phyloP scores from a whole-genome alignment of 768 basidiomycete genomes.

The Collybiopsis confluens region DNA sequence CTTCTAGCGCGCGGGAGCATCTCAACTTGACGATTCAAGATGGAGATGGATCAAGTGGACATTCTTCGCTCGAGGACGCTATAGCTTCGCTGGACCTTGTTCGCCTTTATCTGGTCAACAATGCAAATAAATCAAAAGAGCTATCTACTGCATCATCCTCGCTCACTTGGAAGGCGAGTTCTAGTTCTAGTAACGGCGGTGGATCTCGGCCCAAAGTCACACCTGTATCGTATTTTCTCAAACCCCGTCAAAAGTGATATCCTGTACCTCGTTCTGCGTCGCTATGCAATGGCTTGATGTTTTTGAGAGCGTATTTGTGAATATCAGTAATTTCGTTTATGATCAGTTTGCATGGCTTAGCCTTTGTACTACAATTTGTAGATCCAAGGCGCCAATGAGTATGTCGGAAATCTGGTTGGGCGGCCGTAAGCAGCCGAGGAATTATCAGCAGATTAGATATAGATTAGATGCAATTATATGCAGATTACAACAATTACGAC shows the following conservation, averaged over 20 bases:
- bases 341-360: no score
- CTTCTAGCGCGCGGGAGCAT: constrained; percentile 72
- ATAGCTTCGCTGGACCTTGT: constrained; percentile 85
- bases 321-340: no score
- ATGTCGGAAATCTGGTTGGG: no score
- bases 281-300: no score
- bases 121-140: constrained; percentile 8
- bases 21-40: constrained; percentile 80
- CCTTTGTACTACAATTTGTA: no score
- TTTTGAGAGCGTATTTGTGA: no score
- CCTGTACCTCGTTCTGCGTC: no score
- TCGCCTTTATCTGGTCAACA: constrained; percentile 73
- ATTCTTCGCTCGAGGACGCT: constrained; percentile 90
- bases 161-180: neutral
- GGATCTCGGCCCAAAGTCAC: neutral
- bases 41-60: constrained; percentile 70
- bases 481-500: no score
- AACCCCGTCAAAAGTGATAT: neutral
- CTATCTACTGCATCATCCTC: neutral
- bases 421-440: no score
- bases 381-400: no score
- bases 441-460: no score
- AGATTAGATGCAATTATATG: no score
- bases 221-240: neutral
- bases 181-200: neutral